Evolutionary conservation across 1,284 basidiomycete species (phyloP).

Genomic region (Omphalotus olearius): DNA sequence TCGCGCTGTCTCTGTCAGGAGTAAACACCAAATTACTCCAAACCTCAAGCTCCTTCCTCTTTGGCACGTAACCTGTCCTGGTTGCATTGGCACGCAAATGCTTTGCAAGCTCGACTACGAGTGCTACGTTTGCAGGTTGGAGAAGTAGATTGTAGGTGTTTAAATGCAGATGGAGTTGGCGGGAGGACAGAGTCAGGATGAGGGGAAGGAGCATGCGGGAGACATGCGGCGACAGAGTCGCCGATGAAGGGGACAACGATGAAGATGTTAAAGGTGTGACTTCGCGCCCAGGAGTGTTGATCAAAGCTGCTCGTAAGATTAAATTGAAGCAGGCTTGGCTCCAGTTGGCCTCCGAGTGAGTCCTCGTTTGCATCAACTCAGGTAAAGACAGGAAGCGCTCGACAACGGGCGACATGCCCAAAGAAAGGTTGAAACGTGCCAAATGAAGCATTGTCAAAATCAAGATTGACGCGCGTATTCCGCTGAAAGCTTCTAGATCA

Average conservation of each 20-base stretch:
- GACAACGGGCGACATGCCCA: constrained; percentile 39
- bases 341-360: neutral
- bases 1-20: neutral
- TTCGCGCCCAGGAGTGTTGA: constrained; percentile 27
- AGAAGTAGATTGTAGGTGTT: constrained; percentile 45
- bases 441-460: constrained; percentile 46
- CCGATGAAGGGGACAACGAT: constrained; percentile 32
- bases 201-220: too few species aligned
- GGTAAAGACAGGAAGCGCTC: constrained; percentile 39
- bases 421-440: constrained; percentile 40
- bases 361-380: constrained; percentile 15
- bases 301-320: constrained; percentile 48
- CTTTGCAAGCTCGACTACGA: constrained; percentile 37
- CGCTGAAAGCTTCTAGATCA: too few species aligned
- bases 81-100: constrained; percentile 41
- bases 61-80: constrained; percentile 35
- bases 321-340: constrained; percentile 45
- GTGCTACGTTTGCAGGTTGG: constrained; percentile 35
- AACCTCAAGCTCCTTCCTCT: constrained; percentile 38
- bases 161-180: constrained; percentile 35
- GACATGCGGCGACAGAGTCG: constrained; percentile 22
- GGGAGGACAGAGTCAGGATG: constrained; percentile 5
- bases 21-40: constrained; percentile 47
- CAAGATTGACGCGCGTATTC: constrained; percentile 24
- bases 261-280: constrained; percentile 25